A percentile compares a stretch with the other conserved stretches of the same genome.
Conservation (phyloP, 768 basidiomycete genomes). For the Pleurotus citrinopileatus region DNA sequence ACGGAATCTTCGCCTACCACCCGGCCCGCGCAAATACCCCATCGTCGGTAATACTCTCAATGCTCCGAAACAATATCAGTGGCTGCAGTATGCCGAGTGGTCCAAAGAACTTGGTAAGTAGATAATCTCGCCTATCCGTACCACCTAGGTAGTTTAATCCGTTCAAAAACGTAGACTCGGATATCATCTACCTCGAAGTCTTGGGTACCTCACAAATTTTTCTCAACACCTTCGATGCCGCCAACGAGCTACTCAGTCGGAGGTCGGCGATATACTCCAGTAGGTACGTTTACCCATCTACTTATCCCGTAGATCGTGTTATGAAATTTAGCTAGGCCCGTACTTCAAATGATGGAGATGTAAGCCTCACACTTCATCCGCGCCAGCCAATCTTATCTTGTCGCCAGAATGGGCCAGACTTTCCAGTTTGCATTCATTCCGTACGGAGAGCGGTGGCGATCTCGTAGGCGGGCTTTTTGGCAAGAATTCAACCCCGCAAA, state of each 20-base stretch:
- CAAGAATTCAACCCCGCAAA: constrained; percentile 44
- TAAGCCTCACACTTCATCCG: not conserved
- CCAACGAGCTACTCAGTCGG: constrained; percentile 54
- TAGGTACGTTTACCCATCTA: constrained; percentile 36
- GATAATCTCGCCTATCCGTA: not conserved
- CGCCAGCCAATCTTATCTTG: not conserved
- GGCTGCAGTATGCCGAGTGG: constrained; percentile 19
- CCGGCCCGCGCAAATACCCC: constrained; percentile 15
- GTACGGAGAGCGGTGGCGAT: constrained; percentile 39
- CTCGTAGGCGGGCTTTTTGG: constrained; percentile 50
- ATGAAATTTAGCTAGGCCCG: not conserved
- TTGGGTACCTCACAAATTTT: constrained; percentile 47
- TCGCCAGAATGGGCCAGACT: not conserved
- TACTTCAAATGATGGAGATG: constrained; percentile 41
- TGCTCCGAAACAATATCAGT: constrained; percentile 18
- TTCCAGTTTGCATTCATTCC: not conserved
- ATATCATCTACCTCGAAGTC: constrained; percentile 49
- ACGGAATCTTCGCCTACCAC: constrained; percentile 8
- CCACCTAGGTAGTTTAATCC: not conserved
- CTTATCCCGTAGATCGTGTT: not conserved
- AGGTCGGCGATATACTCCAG: constrained; percentile 55
- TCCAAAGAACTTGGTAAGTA: constrained; percentile 13
- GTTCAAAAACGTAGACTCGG: constrained; percentile 16
- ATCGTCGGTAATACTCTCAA: constrained; percentile 24
- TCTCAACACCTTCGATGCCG: constrained; percentile 42